Evolutionary conservation across 805 yeast species (phyloP).

Genomic region (Yarrowia osloensis): DNA sequence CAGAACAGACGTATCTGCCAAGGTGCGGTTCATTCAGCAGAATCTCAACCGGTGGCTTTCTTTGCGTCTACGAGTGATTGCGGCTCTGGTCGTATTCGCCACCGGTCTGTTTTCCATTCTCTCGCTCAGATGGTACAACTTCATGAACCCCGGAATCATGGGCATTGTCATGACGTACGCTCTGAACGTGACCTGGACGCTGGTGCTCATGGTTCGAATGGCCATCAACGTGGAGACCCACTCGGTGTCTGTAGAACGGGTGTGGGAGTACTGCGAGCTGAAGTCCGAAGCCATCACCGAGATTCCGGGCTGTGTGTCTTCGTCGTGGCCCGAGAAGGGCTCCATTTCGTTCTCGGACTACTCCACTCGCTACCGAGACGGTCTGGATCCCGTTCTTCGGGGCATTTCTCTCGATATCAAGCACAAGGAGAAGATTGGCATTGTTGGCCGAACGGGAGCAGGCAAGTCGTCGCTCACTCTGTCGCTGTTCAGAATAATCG

Average conservation of each 20-base stretch:
- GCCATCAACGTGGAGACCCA: constrained; percentile 91
- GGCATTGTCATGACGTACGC: constrained; percentile 90
- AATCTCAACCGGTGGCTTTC: constrained; percentile 92
- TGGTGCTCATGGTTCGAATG: constrained; percentile 90
- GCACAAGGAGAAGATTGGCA: constrained; percentile 79
- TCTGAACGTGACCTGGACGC: constrained; percentile 77
- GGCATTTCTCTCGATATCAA: constrained; percentile 62
- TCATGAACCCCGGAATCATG: constrained; percentile 76
- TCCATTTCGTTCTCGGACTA: constrained; percentile 64
- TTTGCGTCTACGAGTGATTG: constrained; percentile 79
- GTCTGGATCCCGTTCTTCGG: constrained; percentile 68
- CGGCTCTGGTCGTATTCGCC: constrained; percentile 75
- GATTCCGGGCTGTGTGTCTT: constrained; percentile 55
- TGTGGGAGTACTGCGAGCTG: constrained; percentile 42
- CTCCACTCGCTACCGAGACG: constrained; percentile 67
- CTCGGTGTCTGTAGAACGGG: constrained; percentile 80
- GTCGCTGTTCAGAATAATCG: constrained; percentile 63
- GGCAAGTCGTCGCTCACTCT: constrained; percentile 86
- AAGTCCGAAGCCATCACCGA: constrained; percentile 55
- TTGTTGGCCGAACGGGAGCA: constrained; percentile 86
- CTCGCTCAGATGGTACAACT: constrained; percentile 52
- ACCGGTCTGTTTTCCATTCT: constrained; percentile 66
- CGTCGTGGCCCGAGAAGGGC: constrained; percentile 71
- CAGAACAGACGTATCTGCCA: constrained; percentile 69
- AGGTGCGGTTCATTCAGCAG: constrained; percentile 78